Percentiles rank a stretch among this genome's conserved stretches.
phyloP scores from a whole-genome alignment of 106 monocot species.

The Phalaenopsis equestris region DNA sequence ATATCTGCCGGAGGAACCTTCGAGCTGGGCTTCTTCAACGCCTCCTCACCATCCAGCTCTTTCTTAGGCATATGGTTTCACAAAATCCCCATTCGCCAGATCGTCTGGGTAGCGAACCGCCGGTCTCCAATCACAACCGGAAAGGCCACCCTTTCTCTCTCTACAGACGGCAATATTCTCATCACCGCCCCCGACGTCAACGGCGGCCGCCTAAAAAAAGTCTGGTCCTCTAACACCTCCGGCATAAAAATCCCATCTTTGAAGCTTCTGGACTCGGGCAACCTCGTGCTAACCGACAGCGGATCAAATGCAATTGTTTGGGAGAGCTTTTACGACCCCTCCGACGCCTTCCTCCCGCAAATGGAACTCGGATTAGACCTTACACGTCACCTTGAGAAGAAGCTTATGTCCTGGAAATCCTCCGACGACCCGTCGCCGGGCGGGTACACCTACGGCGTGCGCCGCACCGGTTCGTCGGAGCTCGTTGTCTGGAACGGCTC shows the following conservation, averaged over 20 bases:
- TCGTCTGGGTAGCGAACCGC: slow-evolving; percentile 19
- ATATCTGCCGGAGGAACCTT: slow-evolving; percentile 9
- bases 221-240: slow-evolving; percentile 3
- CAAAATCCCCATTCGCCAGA: slow-evolving; percentile 5
- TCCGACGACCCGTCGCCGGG: slow-evolving; percentile 10
- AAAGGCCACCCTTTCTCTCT: not conserved
- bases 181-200: not conserved
- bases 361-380: slow-evolving; percentile 20
- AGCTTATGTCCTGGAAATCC: slow-evolving; percentile 14
- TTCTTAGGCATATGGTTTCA: slow-evolving; percentile 8
- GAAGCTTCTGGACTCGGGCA: slow-evolving; percentile 17
- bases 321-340: slow-evolving; percentile 22
- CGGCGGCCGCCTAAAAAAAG: no score
- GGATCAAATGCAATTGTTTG: not conserved
- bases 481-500: not conserved
- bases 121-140: not conserved
- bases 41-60: not conserved
- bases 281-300: slow-evolving; percentile 9
- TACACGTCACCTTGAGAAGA: not conserved
- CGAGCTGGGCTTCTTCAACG: slow-evolving; percentile 12
- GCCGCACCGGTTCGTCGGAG: not conserved
- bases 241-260: slow-evolving; percentile 4
- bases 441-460: not conserved
- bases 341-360: slow-evolving; percentile 11
- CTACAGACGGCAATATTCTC: not conserved